Evolutionary conservation across 1,139 yeast genomes (phyloP).

Genomic region (Kluyveromyces sp.): DNA sequence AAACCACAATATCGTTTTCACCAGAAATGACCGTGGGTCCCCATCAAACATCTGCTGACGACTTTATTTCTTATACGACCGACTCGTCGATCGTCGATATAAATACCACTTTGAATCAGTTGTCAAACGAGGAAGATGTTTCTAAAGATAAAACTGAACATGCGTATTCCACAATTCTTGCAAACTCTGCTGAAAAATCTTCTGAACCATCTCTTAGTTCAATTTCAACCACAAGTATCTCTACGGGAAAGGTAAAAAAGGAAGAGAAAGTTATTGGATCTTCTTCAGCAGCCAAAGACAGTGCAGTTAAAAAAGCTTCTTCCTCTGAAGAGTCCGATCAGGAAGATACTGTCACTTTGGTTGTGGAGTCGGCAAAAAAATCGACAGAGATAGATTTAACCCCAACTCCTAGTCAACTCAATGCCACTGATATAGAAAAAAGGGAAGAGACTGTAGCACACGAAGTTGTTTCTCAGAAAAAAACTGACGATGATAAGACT

Average conservation of each 20-base stretch:
- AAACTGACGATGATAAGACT: neutral
- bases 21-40: neutral
- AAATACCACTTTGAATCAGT: too few relatives aligned
- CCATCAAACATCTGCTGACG: neutral
- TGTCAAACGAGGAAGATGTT: too few relatives aligned
- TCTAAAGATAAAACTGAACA: too few relatives aligned
- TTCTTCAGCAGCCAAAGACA: neutral
- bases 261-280: neutral
- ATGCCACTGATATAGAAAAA: constrained; percentile 1
- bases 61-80: neutral
- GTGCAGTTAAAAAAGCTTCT: neutral
- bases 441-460: neutral
- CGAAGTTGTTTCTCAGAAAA: neutral
- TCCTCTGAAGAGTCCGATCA: neutral
- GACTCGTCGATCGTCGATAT: neutral
- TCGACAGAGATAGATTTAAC: neutral
- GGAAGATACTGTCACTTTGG: neutral
- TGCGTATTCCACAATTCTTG: too few relatives aligned
- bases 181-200: too few relatives aligned
- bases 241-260: too few relatives aligned
- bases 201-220: too few relatives aligned
- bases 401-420: constrained; percentile 4
- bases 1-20: neutral
- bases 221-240: too few relatives aligned
- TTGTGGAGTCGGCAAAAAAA: neutral